Evolutionary conservation across 306 rosid genomes (phyloP), one percentile per base, ranked within the genome.

Genomic region (Cotoneaster glaucophyllus): DNA sequence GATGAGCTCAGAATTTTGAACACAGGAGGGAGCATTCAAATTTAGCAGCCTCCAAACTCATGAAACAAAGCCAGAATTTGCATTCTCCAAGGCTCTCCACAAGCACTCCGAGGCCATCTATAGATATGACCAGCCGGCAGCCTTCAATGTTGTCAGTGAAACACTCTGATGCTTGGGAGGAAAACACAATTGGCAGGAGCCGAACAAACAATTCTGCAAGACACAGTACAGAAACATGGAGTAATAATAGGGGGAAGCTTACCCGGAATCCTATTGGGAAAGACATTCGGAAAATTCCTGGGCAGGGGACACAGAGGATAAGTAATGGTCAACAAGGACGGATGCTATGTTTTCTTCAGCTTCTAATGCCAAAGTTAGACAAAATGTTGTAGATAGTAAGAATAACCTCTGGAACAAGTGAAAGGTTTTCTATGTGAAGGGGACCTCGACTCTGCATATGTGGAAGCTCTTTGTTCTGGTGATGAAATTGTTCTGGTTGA

Each of bases 381-480:
- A 66, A 78, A 83, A 79, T 79, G 70, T 81, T 76, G 66, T 78
- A 37, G 92, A 88, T 63, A 84, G 83, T 67, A 89, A 88, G 73
- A 83, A 75, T 50, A 84, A 69, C 88, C 59, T 79, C 71, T 82
- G 88, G 90, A 89, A 77, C 86, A 87, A 19, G 85, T 91, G 78
- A 85, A 84, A 59, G 83, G 90, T 69, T 86, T 85, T 72, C 71
- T 93, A 24, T 82, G 84, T 57, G 93, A 93, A 81, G 98, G 96
- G 57, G 92, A 91, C 82, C 82, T 93, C 37, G 87, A 91, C 32
- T 80, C 90, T 73, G 98, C 98, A 54, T 93, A 89, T 54, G 63
- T 78, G 80, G 96, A 91, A 83, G 97, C 97, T 82, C 73, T 93
- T 74, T 79, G 81, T 82, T 89, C 86, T 3, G 81, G 80, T 21